These are phyloP conservation scores for Glebionis coronaria DNA, from an alignment of 129 eudicot species.

Conservation along the genomic window DNA sequence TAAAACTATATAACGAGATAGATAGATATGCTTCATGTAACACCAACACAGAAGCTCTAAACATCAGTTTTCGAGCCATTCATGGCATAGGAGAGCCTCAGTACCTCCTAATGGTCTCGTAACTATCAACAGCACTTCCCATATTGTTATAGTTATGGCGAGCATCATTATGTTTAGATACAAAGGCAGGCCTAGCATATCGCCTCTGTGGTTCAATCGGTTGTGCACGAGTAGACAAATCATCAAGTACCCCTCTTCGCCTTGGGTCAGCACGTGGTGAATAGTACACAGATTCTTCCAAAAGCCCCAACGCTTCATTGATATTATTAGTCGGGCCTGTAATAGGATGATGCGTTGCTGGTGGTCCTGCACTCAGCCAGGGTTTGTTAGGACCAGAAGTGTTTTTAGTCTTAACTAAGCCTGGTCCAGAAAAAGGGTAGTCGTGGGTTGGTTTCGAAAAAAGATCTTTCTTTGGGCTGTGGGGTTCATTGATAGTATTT, in stretches of 20 bases:
- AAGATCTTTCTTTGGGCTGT: background rate
- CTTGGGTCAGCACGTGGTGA: no score
- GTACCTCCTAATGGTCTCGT: background rate
- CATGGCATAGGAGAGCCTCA: background rate
- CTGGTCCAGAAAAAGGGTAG: no score
- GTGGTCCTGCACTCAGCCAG: slow-evolving; percentile 14
- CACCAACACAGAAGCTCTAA: background rate
- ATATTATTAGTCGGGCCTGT: no score
- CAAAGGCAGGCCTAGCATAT: slow-evolving; percentile 34
- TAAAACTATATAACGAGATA: background rate
- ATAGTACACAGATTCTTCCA: slow-evolving; percentile 30
- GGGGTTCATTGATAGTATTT: background rate
- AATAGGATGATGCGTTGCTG: slow-evolving; percentile 21
- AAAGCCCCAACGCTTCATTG: slow-evolving; percentile 27
- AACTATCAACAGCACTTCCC: background rate
- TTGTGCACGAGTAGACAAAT: no score
- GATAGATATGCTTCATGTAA: slow-evolving; percentile 1
- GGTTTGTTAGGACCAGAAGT: slow-evolving; percentile 19
- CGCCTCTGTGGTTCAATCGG: slow-evolving; percentile 32
- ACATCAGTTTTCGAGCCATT: background rate
- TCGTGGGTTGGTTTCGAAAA: no score
- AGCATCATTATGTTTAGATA: slow-evolving; percentile 15
- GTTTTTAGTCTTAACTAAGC: slow-evolving; percentile 7
- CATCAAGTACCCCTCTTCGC: no score
- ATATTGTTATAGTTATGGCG: slow-evolving; percentile 4